Conservation (phyloP, 352 stramenopile genomes). For the Phytophthora meadii region DNA sequence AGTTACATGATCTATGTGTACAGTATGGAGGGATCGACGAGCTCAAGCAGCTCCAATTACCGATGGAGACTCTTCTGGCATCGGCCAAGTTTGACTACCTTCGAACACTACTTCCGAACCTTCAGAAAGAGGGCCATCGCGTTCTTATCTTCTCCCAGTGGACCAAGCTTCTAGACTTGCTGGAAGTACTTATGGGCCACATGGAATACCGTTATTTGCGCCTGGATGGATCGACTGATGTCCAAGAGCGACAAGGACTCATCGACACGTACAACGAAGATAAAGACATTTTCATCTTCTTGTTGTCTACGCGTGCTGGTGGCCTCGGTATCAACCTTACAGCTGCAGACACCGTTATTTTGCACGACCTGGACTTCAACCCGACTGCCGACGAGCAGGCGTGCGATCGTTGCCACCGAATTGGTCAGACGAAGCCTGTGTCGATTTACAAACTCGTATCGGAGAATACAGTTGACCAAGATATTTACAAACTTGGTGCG, state of each 20-base stretch:
- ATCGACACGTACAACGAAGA: slow-evolving; percentile 92
- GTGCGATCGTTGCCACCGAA: slow-evolving; percentile 91
- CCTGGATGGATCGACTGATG: slow-evolving; percentile 80
- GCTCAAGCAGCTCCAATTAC: slow-evolving; percentile 87
- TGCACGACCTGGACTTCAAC: slow-evolving; percentile 91
- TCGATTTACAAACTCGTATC: slow-evolving; percentile 94
- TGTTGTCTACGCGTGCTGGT: slow-evolving; percentile 97
- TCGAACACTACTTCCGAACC: slow-evolving; percentile 86
- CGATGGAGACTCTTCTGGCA: slow-evolving; percentile 88
- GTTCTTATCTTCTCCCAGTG: slow-evolving; percentile 98
- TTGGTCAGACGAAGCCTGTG: slow-evolving; percentile 90
- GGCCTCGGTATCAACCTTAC: slow-evolving; percentile 99
- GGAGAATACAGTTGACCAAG: slow-evolving; percentile 91
- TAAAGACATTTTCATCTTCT: slow-evolving; percentile 95
- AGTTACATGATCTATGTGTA: slow-evolving; percentile 94
- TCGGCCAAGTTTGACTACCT: slow-evolving; percentile 96
- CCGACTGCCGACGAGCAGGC: slow-evolving; percentile 88
- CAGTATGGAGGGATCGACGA: slow-evolving; percentile 86
- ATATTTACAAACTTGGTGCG: slow-evolving; percentile 89
- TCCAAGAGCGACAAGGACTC: slow-evolving; percentile 75
- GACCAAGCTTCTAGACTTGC: slow-evolving; percentile 95
- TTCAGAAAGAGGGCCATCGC: slow-evolving; percentile 89
- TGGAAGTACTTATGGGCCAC: slow-evolving; percentile 87
- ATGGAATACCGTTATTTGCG: slow-evolving; percentile 82
- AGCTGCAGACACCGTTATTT: slow-evolving; percentile 89